Conservation (phyloP, 139 green algal species). For the Volvox africanus region DNA sequence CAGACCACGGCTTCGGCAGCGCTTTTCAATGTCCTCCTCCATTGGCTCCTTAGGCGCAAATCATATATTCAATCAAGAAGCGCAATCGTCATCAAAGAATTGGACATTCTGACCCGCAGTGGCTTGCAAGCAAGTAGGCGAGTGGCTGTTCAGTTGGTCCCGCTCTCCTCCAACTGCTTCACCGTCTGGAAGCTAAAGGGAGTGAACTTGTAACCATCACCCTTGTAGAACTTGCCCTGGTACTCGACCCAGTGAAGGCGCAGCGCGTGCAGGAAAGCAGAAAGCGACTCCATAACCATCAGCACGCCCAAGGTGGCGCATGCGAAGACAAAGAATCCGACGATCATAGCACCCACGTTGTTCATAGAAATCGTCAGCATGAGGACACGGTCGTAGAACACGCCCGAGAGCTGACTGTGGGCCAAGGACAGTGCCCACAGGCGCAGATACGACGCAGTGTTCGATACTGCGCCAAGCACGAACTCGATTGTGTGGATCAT, state of each 20-base stretch:
- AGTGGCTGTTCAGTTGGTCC: not conserved
- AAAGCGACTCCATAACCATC: slow-evolving; percentile 98
- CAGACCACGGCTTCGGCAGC: not conserved
- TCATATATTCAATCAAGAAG: not conserved
- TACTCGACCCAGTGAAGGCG: slow-evolving; percentile 96
- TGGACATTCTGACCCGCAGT: not conserved
- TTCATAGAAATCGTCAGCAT: slow-evolving; percentile 75
- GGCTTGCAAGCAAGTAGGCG: not conserved
- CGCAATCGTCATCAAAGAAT: no score
- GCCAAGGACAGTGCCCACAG: slow-evolving; percentile 97
- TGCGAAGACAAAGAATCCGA: slow-evolving; percentile 93
- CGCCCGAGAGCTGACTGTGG: slow-evolving; percentile 93
- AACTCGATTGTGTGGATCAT: slow-evolving; percentile 93
- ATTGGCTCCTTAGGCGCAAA: not conserved
- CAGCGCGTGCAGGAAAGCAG: slow-evolving; percentile 97
- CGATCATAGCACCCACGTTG: slow-evolving; percentile 6
- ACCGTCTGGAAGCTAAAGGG: slow-evolving; percentile 84
- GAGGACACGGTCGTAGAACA: slow-evolving; percentile 95
- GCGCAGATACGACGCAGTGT: slow-evolving; percentile 98
- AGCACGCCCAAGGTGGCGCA: slow-evolving; percentile 95
- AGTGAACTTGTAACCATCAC: slow-evolving; percentile 92
- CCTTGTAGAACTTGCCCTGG: slow-evolving; percentile 88
- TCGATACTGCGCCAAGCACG: slow-evolving; percentile 97
- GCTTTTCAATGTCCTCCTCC: not conserved
- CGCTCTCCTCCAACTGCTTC: slow-evolving; percentile 23